These are phyloP conservation scores for Nyssa sinensis DNA, from an alignment of 148 eudicot species.

Conservation along the genomic window DNA sequence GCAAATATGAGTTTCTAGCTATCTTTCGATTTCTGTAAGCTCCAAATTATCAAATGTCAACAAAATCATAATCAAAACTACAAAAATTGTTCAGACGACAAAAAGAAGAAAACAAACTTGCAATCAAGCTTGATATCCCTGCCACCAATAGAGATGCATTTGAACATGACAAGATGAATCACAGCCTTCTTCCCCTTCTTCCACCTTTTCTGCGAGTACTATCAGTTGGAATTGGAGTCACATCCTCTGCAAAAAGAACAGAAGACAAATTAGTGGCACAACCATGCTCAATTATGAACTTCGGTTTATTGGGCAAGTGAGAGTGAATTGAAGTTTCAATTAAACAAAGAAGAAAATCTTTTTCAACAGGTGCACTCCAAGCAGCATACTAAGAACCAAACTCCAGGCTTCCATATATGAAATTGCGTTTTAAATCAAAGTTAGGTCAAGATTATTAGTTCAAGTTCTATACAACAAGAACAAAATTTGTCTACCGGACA, in stretches of 20 bases:
- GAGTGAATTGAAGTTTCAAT: too few relatives aligned
- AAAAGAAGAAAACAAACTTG: background rate
- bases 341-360: background rate
- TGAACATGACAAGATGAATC: constrained; percentile 16
- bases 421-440: too few relatives aligned
- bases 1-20: background rate
- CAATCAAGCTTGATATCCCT: background rate
- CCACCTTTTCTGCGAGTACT: constrained; percentile 94
- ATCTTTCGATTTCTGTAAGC: background rate
- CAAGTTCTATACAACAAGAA: too few relatives aligned
- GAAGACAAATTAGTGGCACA: background rate
- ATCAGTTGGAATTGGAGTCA: constrained; percentile 89
- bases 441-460: too few relatives aligned
- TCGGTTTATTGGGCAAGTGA: too few relatives aligned
- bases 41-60: background rate
- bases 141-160: constrained; percentile 1
- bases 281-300: background rate
- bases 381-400: too few relatives aligned
- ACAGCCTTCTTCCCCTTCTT: constrained; percentile 90
- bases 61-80: constrained; percentile 2
- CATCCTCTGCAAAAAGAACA: constrained; percentile 59
- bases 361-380: background rate
- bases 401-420: background rate
- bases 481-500: too few relatives aligned
- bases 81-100: constrained; percentile 7